Percentiles rank a stretch among this genome's conserved stretches.
These are phyloP conservation scores for Platanthera zijinensis DNA, from an alignment of 106 monocot genomes.

Conservation along the genomic window DNA sequence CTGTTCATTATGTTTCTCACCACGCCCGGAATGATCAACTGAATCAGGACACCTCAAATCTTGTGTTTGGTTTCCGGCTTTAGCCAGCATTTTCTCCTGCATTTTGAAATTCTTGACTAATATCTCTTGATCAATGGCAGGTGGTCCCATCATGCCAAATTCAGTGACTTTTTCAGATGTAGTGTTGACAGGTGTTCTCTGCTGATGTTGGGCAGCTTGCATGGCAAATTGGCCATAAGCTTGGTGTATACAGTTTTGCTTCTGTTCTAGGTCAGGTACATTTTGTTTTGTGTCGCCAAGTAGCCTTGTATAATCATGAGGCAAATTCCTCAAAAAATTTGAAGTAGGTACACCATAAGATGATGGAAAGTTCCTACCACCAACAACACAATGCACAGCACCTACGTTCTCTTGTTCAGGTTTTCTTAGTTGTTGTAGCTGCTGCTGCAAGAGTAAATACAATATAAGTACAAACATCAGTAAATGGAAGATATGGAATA, in stretches of 20 bases:
- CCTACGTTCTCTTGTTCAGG: conserved; percentile 42
- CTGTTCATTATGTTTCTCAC: conserved; percentile 39
- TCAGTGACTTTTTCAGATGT: conserved; percentile 44
- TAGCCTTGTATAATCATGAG: conserved; percentile 26
- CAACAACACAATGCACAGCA: conserved; percentile 43
- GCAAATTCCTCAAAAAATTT: conserved; percentile 29
- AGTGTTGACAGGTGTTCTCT: conserved; percentile 31
- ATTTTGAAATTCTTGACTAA: conserved; percentile 42
- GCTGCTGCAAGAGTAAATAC: conserved; percentile 25
- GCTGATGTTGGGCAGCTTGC: conserved; percentile 68
- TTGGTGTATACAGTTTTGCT: conserved; percentile 48
- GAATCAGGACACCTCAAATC: conserved; percentile 22
- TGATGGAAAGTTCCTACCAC: conserved; percentile 31
- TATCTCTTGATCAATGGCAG: conserved; percentile 42
- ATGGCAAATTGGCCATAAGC: conserved; percentile 65
- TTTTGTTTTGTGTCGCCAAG: conserved; percentile 29
- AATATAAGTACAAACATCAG: conserved; percentile 6
- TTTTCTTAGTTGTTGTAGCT: conserved; percentile 41
- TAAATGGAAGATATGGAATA: conserved; percentile 3
- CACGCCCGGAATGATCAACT: conserved; percentile 25
- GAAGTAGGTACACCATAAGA: conserved; percentile 35
- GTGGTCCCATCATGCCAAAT: conserved; percentile 23
- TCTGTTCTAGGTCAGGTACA: conserved; percentile 26
- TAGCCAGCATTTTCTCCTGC: conserved; percentile 66
- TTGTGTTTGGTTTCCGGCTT: conserved; percentile 41